Evolutionary conservation across 2,329 filamentous ascomycete species (phyloP).

Genomic region (Aspergillus udagawae): DNA sequence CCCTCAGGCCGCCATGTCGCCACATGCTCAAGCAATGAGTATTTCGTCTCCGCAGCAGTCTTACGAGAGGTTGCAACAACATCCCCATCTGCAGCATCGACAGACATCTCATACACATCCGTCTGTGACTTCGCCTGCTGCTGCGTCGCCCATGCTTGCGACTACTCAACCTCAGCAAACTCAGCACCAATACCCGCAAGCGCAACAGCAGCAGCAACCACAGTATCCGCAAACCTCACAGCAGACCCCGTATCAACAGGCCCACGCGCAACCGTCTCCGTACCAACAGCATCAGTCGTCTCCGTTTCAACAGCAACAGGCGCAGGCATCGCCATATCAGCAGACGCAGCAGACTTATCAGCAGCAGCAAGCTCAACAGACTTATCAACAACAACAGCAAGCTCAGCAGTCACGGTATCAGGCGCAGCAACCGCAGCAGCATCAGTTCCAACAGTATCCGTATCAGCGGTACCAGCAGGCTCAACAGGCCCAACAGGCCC

Average conservation of each 20-base stretch:
- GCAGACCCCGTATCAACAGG: slow-evolving; percentile 7
- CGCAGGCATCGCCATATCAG: slow-evolving; percentile 14
- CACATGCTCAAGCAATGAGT: slow-evolving; percentile 26
- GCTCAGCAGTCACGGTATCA: slow-evolving; percentile 11
- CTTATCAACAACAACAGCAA: slow-evolving; percentile 16
- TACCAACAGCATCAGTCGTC: slow-evolving; percentile 16
- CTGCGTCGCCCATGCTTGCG: slow-evolving; percentile 17
- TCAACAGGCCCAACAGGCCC: slow-evolving; percentile 4
- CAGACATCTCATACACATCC: slow-evolving; percentile 9
- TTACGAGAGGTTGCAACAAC: slow-evolving; percentile 26
- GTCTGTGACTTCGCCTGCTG: slow-evolving; percentile 8
- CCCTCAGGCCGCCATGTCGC: slow-evolving; percentile 22
- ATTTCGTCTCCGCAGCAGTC: slow-evolving; percentile 31
- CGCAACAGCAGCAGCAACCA: slow-evolving; percentile 12
- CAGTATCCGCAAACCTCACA: slow-evolving; percentile 3
- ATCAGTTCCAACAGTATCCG: slow-evolving; percentile 4
- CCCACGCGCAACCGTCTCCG: slow-evolving; percentile 15
- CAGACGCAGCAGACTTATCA: slow-evolving; percentile 14
- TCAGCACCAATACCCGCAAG: slow-evolving; percentile 7
- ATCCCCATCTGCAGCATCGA: slow-evolving; percentile 16
- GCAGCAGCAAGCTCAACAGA: slow-evolving; percentile 14
- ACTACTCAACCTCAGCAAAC: slow-evolving; percentile 18
- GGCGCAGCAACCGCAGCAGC: slow-evolving; percentile 16
- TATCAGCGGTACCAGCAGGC: slow-evolving; percentile 1
- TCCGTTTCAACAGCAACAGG: slow-evolving; percentile 16